phyloP scores from a whole-genome alignment of 768 basidiomycete species.

The Amanita brunnescens region DNA sequence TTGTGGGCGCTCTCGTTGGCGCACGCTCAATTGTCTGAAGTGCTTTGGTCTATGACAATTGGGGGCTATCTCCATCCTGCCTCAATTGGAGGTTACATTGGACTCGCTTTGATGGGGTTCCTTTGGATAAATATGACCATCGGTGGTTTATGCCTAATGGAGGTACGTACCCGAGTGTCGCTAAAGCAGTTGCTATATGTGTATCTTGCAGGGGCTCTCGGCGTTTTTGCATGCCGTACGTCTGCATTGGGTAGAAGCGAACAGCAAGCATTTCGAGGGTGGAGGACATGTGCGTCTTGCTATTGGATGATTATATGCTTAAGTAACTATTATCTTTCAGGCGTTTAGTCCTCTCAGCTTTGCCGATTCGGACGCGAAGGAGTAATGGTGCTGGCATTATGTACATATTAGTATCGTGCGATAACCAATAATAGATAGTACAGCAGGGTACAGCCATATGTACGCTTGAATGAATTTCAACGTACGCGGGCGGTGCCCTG shows the following conservation, averaged over 20 bases:
- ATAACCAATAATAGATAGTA: neutral
- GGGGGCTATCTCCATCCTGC: constrained; percentile 49
- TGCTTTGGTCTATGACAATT: constrained; percentile 86
- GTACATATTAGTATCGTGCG: neutral
- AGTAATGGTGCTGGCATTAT: constrained; percentile 16
- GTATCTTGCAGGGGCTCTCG: constrained; percentile 65
- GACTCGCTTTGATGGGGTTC: constrained; percentile 37
- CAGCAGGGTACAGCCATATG: no score
- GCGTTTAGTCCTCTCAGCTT: constrained; percentile 43
- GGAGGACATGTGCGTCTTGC: constrained; percentile 71
- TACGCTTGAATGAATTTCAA: no score
- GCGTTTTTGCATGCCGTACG: constrained; percentile 95
- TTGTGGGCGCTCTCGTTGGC: constrained; percentile 97
- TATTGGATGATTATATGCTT: constrained; percentile 15
- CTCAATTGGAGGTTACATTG: constrained; percentile 40
- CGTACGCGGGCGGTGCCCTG: neutral
- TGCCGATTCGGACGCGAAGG: constrained; percentile 29
- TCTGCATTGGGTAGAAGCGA: constrained; percentile 97
- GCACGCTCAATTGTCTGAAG: constrained; percentile 94
- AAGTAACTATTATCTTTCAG: constrained; percentile 20
- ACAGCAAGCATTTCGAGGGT: constrained; percentile 92
- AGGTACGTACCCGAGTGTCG: constrained; percentile 47
- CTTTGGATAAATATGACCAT: constrained; percentile 82
- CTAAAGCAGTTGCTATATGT: constrained; percentile 4
- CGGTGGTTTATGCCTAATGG: constrained; percentile 84